Conservation (phyloP, 1,284 basidiomycete genomes). For the Hymenochaete sp. region DNA sequence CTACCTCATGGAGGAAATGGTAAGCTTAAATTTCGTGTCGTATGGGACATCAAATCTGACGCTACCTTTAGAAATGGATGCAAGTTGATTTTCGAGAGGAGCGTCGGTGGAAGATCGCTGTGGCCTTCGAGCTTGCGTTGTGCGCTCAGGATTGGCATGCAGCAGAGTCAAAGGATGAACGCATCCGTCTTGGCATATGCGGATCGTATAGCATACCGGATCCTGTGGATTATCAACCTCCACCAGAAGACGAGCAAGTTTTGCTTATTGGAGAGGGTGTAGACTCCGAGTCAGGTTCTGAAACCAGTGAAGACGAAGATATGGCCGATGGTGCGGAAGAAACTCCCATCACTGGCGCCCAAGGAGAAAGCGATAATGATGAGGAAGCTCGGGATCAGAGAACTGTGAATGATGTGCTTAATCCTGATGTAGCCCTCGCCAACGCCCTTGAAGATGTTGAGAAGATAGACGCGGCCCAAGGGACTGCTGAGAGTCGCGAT, state of each 20-base stretch:
- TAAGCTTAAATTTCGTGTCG: slow-evolving; percentile 29
- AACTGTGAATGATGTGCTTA: slow-evolving; percentile 47
- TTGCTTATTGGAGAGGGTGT: slow-evolving; percentile 9
- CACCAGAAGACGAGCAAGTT: slow-evolving; percentile 6
- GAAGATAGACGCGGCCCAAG: too few relatives aligned
- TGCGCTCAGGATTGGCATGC: slow-evolving; percentile 85
- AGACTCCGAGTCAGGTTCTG: not conserved
- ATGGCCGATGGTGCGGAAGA: slow-evolving; percentile 1
- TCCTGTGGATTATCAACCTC: slow-evolving; percentile 20
- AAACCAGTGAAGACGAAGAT: slow-evolving; percentile 4
- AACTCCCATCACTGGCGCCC: not conserved
- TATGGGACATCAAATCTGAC: slow-evolving; percentile 3
- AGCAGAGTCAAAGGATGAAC: slow-evolving; percentile 55
- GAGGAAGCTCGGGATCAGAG: slow-evolving; percentile 47
- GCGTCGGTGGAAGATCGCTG: slow-evolving; percentile 82
- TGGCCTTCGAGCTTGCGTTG: slow-evolving; percentile 81
- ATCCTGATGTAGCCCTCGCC: slow-evolving; percentile 33
- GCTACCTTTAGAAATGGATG: slow-evolving; percentile 78
- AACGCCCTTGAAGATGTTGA: slow-evolving; percentile 39
- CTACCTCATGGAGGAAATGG: slow-evolving; percentile 95
- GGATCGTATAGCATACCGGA: slow-evolving; percentile 53
- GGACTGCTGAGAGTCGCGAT: slow-evolving; percentile 22
- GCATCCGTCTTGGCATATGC: slow-evolving; percentile 60
- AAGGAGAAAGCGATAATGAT: slow-evolving; percentile 43
- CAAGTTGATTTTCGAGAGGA: slow-evolving; percentile 93